A percentile compares a stretch with the other conserved stretches of the same genome.
These are phyloP conservation scores for Lasiosphaeris hirsuta DNA, from an alignment of 495 filamentous ascomycete genomes.

Conservation along the genomic window DNA sequence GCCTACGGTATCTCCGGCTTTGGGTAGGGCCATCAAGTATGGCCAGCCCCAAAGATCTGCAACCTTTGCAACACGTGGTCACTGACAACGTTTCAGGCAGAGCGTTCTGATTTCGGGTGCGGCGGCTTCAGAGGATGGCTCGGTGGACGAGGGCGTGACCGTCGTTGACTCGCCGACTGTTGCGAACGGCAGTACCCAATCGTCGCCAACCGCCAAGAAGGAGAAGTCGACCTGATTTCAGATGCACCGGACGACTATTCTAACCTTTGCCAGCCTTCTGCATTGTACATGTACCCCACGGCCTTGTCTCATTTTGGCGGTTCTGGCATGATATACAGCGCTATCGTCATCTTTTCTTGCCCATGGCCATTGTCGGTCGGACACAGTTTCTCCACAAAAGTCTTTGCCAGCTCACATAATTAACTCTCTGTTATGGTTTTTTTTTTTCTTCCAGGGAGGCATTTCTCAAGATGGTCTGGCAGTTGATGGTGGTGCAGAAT, in stretches of 20 bases:
- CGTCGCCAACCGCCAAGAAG: slow-evolving; percentile 48
- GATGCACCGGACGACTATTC: slow-evolving; percentile 6
- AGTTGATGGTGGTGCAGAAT: slow-evolving; percentile 17
- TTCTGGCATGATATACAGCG: slow-evolving; percentile 26
- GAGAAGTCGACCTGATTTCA: slow-evolving; percentile 29
- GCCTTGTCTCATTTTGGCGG: slow-evolving; percentile 22
- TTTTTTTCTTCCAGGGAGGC: slow-evolving; percentile 17
- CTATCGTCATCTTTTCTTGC: slow-evolving; percentile 29
- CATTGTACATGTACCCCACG: slow-evolving; percentile 16
- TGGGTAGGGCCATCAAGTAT: too few relatives aligned
- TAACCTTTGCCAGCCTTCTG: slow-evolving; percentile 5
- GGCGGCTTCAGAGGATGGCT: slow-evolving; percentile 40
- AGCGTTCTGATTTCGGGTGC: slow-evolving; percentile 22
- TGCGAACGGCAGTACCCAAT: slow-evolving; percentile 47
- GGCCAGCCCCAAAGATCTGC: too few relatives aligned
- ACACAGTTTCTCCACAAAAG: slow-evolving; percentile 5
- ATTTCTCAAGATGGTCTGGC: slow-evolving; percentile 27
- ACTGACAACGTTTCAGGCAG: slow-evolving; percentile 33
- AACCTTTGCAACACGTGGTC: neutral
- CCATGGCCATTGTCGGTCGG: slow-evolving; percentile 15
- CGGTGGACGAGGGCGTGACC: slow-evolving; percentile 46
- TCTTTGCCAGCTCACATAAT: slow-evolving; percentile 31
- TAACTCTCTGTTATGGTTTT: slow-evolving; percentile 24
- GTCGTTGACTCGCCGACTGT: slow-evolving; percentile 49
- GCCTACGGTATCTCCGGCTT: too few relatives aligned